A percentile compares a stretch with the other conserved stretches of the same genome.
Evolutionary conservation across 208 protist species (phyloP).

Genomic region (Crithidia sp.): DNA sequence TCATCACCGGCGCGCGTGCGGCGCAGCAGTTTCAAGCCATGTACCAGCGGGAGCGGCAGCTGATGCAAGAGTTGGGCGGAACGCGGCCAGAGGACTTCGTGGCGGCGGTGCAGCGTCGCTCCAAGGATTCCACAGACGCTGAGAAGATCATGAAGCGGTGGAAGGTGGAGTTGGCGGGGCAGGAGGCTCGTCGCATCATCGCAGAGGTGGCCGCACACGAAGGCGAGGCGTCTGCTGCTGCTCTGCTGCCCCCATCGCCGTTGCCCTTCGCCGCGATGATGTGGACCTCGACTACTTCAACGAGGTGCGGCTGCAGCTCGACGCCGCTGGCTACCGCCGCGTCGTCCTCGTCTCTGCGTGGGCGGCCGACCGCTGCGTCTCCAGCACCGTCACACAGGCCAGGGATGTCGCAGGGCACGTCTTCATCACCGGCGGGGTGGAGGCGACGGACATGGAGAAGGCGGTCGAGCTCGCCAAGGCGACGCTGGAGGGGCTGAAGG

Average conservation of each 20-base stretch:
- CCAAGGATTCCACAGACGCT: slow-evolving; percentile 53
- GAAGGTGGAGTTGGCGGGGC: slow-evolving; percentile 58
- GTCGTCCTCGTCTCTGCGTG: slow-evolving; percentile 68
- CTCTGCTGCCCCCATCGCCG: neutral
- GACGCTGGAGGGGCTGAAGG: slow-evolving; percentile 64
- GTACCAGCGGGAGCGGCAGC: slow-evolving; percentile 65
- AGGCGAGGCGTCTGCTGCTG: neutral
- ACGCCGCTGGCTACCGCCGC: slow-evolving; percentile 34
- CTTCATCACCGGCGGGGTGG: slow-evolving; percentile 59
- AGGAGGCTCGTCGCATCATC: slow-evolving; percentile 47
- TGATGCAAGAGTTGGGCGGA: slow-evolving; percentile 73
- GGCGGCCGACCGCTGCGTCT: slow-evolving; percentile 32
- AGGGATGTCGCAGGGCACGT: slow-evolving; percentile 64
- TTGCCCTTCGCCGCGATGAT: slow-evolving; percentile 68
- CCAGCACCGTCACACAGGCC: slow-evolving; percentile 20
- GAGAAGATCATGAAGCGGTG: slow-evolving; percentile 65
- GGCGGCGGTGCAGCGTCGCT: slow-evolving; percentile 38
- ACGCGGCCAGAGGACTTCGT: slow-evolving; percentile 68
- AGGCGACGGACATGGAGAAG: slow-evolving; percentile 37
- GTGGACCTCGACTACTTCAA: slow-evolving; percentile 71
- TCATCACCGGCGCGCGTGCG: slow-evolving; percentile 76
- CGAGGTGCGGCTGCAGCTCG: slow-evolving; percentile 37
- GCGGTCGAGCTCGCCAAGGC: slow-evolving; percentile 39
- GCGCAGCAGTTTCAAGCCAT: slow-evolving; percentile 50
- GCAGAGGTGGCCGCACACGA: slow-evolving; percentile 1